Conservation (phyloP, 305 asterid genomes). For the Plantago coronopus region DNA sequence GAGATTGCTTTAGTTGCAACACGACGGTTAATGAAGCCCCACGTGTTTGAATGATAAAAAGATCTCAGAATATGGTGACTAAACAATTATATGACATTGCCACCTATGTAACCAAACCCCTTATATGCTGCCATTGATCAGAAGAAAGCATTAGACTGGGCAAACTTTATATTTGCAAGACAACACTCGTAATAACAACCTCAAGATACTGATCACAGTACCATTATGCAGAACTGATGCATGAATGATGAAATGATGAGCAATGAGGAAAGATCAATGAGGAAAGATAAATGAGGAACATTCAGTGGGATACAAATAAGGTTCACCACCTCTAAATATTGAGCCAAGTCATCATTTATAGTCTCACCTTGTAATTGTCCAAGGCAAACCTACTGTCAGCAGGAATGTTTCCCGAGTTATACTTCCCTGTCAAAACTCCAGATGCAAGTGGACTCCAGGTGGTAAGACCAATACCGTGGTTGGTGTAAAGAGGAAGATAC, state of each 20-base stretch:
- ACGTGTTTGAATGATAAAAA: neutral
- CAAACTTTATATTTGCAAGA: too few species aligned
- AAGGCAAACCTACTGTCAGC: conserved; percentile 83
- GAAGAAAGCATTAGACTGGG: neutral
- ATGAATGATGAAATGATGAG: neutral
- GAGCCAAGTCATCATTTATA: too few species aligned
- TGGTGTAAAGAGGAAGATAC: conserved; percentile 71
- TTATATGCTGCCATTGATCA: neutral
- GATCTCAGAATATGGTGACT: neutral
- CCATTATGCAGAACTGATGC: neutral
- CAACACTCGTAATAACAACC: too few species aligned
- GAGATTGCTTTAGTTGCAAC: neutral
- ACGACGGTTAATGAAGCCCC: neutral
- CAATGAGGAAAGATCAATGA: neutral
- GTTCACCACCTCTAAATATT: neutral
- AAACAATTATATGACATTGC: neutral
- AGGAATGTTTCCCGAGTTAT: conserved; percentile 60
- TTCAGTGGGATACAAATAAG: neutral
- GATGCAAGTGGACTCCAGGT: conserved; percentile 99
- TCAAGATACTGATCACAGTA: too few species aligned
- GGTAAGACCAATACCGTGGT: conserved; percentile 89
- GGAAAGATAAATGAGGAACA: too few species aligned
- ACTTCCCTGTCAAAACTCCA: conserved; percentile 93
- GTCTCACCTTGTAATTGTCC: conserved; percentile 88
- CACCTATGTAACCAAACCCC: neutral